A percentile compares a stretch with the other conserved stretches of the same genome.
These are phyloP conservation scores for Spongiforma sp. DNA, from an alignment of 1,284 basidiomycete genomes.

Conservation along the genomic window DNA sequence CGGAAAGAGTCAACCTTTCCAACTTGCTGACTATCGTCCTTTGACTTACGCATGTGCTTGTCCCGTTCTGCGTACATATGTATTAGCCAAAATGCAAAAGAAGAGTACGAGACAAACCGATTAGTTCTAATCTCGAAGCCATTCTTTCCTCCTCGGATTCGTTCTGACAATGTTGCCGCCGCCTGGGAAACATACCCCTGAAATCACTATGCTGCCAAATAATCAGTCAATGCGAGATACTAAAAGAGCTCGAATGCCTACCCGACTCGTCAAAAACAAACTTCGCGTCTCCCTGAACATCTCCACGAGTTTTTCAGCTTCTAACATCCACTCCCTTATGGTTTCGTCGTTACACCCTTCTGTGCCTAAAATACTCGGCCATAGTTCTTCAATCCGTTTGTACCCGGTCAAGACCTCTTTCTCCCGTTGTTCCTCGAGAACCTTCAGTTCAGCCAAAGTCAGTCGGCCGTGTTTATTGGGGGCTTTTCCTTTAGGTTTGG, in stretches of 20 bases:
- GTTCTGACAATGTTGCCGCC: constrained; percentile 46
- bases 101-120: constrained; percentile 49
- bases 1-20: constrained; percentile 70
- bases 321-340: constrained; percentile 76
- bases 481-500: constrained; percentile 41
- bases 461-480: constrained; percentile 49
- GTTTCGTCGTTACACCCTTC: constrained; percentile 45
- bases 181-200: constrained; percentile 68
- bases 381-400: constrained; percentile 51
- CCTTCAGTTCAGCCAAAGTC: constrained; percentile 57
- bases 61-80: constrained; percentile 46
- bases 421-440: constrained; percentile 67
- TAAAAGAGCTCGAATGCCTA: constrained; percentile 41
- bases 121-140: constrained; percentile 74
- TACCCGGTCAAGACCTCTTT: constrained; percentile 61
- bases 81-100: not conserved
- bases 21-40: constrained; percentile 38
- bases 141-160: constrained; percentile 76
- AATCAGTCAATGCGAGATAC: constrained; percentile 1
- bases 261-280: constrained; percentile 80
- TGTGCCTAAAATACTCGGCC: constrained; percentile 42
- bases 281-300: constrained; percentile 87
- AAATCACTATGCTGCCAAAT: constrained; percentile 53
- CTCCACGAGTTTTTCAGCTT: constrained; percentile 82
- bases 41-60: constrained; percentile 43